Base-by-base conservation (phyloP, 352 stramenopile species). In the Phytophthora kernoviae region DNA sequence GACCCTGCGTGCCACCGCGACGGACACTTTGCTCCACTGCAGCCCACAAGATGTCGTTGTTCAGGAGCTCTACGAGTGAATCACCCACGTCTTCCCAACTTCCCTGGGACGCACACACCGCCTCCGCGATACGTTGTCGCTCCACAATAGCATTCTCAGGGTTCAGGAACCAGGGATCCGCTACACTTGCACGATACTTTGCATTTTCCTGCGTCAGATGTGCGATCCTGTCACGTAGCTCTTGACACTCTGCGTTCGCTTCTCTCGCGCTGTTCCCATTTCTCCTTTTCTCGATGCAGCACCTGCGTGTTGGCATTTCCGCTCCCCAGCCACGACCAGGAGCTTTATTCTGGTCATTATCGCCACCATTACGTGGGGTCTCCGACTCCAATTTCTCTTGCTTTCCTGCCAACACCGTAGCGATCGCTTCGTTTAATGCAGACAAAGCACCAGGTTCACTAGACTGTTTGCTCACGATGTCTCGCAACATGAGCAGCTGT, bases 401-500 rank as follows among this genome's bases (percentile, higher is more conserved):
- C 6, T 68, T 72, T 6, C 46, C 64, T 7, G 47, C 21, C 44
- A 68, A 50, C 39, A 68, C 66, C 9, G 75, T 73, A 5, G 72
- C 73, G 42, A 89, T 77, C 6, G 70, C 80, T 22, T 88, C 80
- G n/a, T 90, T 85, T 14, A 92, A 41, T 1, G 61, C 69, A 18
- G 64, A 65, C 42, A 90, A 50, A 30, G 76, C 80, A 2, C 71
- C 72, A 9, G 72, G 61, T 17, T 91, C 82, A 34, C 63, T 75
- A 32, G 62, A 65, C 30, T 90, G 77, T 52, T 79, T 84, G 48
- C 63, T 65, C 51, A 91, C 77, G 33, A 90, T 68, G 9, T 91
- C 82, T 12, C 80, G 76, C 54, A 91, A 68, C 78, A 90, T 79
- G 9, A 90, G 68, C 18, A 91, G 54, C 40, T 91, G 80, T 54